phyloP scores from a whole-genome alignment of 2,329 filamentous ascomycete genomes.

The Talaromyces amestolkiae region DNA sequence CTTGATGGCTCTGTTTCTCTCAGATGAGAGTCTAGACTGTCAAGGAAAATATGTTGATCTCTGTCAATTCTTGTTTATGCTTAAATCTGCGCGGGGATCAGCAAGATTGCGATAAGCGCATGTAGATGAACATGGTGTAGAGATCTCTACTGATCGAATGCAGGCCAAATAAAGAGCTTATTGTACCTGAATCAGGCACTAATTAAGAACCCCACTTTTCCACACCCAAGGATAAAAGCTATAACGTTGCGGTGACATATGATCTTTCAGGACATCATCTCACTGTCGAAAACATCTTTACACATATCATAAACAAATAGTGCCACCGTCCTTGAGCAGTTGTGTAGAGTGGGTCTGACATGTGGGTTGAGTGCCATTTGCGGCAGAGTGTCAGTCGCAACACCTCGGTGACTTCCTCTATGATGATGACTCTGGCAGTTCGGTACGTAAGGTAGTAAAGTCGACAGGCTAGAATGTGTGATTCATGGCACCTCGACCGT shows the following conservation, averaged over 20 bases:
- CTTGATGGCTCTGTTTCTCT: neutral
- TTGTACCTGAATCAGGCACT: neutral
- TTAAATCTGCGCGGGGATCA: conserved; percentile 1
- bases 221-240: neutral
- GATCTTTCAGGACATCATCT: no score
- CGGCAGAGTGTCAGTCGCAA: neutral
- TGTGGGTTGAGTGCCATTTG: conserved; percentile 2
- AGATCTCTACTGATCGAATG: neutral
- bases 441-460: neutral
- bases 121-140: neutral
- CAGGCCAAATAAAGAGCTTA: neutral
- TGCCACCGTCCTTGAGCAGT: neutral
- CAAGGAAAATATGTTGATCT: neutral
- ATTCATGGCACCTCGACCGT: conserved; percentile 2
- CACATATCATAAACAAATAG: neutral
- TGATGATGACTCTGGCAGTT: neutral
- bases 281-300: neutral
- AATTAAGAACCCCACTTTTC: no score
- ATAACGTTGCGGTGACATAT: neutral
- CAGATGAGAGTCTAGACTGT: neutral
- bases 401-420: neutral
- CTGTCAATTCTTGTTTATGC: neutral
- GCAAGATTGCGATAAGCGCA: conserved; percentile 3
- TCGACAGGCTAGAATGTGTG: neutral
- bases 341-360: neutral